Base-by-base conservation (phyloP, 805 yeast species). In the Metschnikowia kunwiensis region DNA sequence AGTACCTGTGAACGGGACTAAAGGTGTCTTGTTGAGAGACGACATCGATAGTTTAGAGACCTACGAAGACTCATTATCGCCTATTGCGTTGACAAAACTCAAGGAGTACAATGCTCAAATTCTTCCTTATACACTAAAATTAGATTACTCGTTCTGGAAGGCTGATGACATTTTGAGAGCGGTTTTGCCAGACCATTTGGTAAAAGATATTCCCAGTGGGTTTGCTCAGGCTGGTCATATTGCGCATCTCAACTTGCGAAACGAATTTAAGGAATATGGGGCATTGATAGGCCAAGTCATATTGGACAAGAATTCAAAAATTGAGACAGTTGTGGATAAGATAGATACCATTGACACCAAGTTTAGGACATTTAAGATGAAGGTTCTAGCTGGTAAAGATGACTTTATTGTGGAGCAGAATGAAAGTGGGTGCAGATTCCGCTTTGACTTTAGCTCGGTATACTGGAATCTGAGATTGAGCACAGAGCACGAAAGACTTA, bases 391-490 rank as follows among this genome's bases (percentile, higher is more conserved):
- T 0, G 97, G 98, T 6, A 79, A 76, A 38, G 71, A 75, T 24
- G 77, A 84, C 47, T 77, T 85, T 44, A 55, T 77, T 24, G 98
- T 91, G 11, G 85, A 85, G 46, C 97, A 91, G 60, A 77, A 72
- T 44, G 98, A 93, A 58, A 77, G 89, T 41, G 86, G 86, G 23
- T 91, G 99, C 65, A 60, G 67, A 8, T 93, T 93, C 63, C 75
- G 68, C 30, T 91, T 93, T 60, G 96, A 93, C 54, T 93, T 94
- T 58, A 77, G 86, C 40, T 85, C 86, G 55, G 98, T 94, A 5
- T 93, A 94, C 61, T 93, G 99, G 99, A 93, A 93, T 58, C 86
- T 97, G 11, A 75, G 98, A 49, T 69, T 93, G 33, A 91, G 88
- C 48, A 86, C 96, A 0, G 99, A 93, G 53, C 99, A 93, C 59